Base-by-base conservation (phyloP, 106 monocot genomes). In the Platanthera guangdongensis region DNA sequence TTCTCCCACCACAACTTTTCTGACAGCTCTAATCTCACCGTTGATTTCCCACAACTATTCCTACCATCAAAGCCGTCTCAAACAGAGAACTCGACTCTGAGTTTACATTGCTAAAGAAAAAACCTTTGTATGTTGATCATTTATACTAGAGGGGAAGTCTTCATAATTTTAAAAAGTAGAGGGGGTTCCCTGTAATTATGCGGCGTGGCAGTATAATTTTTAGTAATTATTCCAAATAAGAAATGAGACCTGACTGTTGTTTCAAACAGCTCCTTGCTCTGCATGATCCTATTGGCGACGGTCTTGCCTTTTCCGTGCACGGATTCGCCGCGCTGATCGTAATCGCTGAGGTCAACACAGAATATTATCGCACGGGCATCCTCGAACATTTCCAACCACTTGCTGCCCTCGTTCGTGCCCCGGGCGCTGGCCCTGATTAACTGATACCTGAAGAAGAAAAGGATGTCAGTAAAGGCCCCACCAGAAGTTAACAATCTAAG, bases 351-450 rank as follows among this genome's bases (percentile, higher is more conserved):
- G 18, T 90, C 67, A 32, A 93, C 85, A 62, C 89, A 96, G 75
- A 96, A 96, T 74, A 96, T 93, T 15, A 96, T 87, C 9, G 73
- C 77, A 14, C 87, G 87, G 22, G 84, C 93, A 80, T 96, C 95
- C 71, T 96, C 93, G 71, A 96, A 96, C 95, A 96, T 96, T 72
- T 96, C 95, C 57, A 93, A 77, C 95, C 95, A 96, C 77, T 96
- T 96, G 83, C 93, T 91, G 39, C 93, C 90, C 73, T 96, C 90
- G 68, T 82, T 88, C 81, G 93, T 87, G 12, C 93, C 95, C 81
- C 84, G 91, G 30, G 90, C 85, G 50, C 84, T 91, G 28, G 89
- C 87, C 65, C 90, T 73, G 49, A 96, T 96, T 68, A 96, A 74
- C 65, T 93, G 93, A 72, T 91, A 96, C 77, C 95, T 96, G 78